phyloP scores from a whole-genome alignment of 495 filamentous ascomycete genomes.

The Terfezia boudieri region DNA sequence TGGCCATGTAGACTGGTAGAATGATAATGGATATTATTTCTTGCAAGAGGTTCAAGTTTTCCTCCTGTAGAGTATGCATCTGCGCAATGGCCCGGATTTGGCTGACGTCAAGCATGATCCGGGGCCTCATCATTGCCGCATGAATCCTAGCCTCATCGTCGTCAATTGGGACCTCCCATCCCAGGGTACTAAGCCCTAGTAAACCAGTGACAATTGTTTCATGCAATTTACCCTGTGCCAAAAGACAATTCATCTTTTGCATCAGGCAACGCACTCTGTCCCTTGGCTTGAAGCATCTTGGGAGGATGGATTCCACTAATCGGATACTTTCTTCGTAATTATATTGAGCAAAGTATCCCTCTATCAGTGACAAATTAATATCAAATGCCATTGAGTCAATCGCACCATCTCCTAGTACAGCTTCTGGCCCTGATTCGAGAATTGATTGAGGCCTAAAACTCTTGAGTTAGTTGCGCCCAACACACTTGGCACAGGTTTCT shows the following conservation, averaged over 20 bases:
- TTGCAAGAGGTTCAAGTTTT: conserved; percentile 17
- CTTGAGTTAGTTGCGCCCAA: no score
- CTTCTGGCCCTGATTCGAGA: no score
- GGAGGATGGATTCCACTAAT: conserved; percentile 13
- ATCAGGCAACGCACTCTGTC: conserved; percentile 18
- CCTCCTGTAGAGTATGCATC: conserved; percentile 12
- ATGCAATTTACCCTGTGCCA: conserved; percentile 16
- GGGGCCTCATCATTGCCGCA: conserved; percentile 15
- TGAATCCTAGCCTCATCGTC: conserved; percentile 14
- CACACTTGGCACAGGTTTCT: background rate
- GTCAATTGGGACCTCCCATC: conserved; percentile 17
- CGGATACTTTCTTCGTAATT: conserved; percentile 16
- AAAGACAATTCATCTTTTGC: conserved; percentile 19
- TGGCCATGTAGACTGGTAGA: conserved; percentile 17
- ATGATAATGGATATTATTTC: conserved; percentile 18
- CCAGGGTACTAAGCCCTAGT: conserved; percentile 13
- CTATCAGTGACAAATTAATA: conserved; percentile 18
- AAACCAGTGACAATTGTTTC: conserved; percentile 18
- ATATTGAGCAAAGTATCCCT: conserved; percentile 19
- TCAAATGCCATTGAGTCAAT: conserved; percentile 15
- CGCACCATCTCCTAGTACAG: background rate
- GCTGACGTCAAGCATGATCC: conserved; percentile 14
- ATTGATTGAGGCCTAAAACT: background rate
- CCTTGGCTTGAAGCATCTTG: conserved; percentile 11
- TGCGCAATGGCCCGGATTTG: conserved; percentile 16